Conservation (phyloP, 306 rosid species). For the Acacia confusa region DNA sequence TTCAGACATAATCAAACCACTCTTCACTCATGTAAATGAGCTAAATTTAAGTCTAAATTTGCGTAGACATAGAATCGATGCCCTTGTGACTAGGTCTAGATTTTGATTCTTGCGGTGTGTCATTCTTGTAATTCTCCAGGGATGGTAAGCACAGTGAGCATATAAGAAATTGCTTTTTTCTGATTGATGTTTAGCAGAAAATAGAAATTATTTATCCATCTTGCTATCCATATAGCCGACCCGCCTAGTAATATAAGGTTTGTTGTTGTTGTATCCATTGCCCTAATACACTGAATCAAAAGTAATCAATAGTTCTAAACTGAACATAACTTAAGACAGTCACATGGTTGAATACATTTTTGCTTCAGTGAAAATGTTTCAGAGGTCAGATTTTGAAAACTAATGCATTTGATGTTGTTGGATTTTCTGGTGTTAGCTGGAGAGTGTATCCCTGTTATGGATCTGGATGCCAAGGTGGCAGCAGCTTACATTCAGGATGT, state of each 20-base stretch:
- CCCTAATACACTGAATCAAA: neutral
- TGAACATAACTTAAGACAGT: neutral
- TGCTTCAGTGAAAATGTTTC: neutral
- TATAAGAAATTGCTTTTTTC: neutral
- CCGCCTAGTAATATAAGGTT: no score
- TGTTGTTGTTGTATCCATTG: neutral
- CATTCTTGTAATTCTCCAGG: neutral
- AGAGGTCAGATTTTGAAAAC: conserved; percentile 21
- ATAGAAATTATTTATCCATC: neutral
- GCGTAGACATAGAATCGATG: neutral
- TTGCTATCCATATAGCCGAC: no score
- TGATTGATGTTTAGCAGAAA: neutral
- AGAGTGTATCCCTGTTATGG: conserved; percentile 58
- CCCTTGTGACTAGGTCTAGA: neutral
- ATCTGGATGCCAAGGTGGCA: conserved; percentile 54
- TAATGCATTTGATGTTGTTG: conserved; percentile 30
- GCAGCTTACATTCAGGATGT: conserved; percentile 62
- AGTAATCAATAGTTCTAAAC: neutral
- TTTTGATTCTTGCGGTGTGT: neutral
- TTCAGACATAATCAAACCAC: neutral
- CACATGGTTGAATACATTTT: neutral
- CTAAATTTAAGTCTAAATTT: neutral
- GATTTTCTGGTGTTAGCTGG: conserved; percentile 53
- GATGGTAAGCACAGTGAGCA: neutral
- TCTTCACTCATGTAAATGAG: neutral